phyloP scores from a whole-genome alignment of 345 rosid genomes.

The Rhodamnia rubescens region DNA sequence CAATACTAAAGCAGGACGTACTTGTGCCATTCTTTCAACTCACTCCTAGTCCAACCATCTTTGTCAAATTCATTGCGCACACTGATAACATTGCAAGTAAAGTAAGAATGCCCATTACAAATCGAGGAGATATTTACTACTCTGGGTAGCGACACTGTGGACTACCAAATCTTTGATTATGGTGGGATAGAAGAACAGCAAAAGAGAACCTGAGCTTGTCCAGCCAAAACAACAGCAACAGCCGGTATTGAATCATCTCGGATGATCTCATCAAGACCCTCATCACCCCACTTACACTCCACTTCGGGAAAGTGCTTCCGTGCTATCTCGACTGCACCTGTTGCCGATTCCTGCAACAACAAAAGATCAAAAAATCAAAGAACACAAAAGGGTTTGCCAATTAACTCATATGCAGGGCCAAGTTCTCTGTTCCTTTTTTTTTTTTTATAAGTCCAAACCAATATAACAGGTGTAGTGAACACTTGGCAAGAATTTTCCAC shows the following conservation, averaged over 20 bases:
- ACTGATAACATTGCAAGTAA: background rate
- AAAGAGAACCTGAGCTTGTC: constrained; percentile 57
- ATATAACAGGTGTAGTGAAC: background rate
- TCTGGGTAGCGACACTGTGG: background rate
- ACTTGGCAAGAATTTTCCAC: background rate
- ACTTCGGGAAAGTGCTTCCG: constrained; percentile 64
- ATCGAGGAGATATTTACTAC: background rate
- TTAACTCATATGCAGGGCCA: background rate
- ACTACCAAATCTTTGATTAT: background rate
- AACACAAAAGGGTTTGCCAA: background rate
- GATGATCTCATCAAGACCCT: constrained; percentile 62
- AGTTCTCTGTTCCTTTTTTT: background rate
- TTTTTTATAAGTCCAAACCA: background rate
- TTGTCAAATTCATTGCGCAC: background rate
- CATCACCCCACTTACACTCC: constrained; percentile 79
- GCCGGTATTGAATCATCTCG: constrained; percentile 53
- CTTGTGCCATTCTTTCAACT: background rate
- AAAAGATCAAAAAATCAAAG: background rate
- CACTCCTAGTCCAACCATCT: background rate
- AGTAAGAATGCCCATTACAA: background rate
- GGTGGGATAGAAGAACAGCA: background rate
- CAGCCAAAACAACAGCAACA: constrained; percentile 95
- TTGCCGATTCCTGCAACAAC: constrained; percentile 59
- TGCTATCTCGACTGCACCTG: constrained; percentile 68
- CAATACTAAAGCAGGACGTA: background rate